Conservation (phyloP, 495 filamentous ascomycete species). For the Bathelium albidoporum region DNA sequence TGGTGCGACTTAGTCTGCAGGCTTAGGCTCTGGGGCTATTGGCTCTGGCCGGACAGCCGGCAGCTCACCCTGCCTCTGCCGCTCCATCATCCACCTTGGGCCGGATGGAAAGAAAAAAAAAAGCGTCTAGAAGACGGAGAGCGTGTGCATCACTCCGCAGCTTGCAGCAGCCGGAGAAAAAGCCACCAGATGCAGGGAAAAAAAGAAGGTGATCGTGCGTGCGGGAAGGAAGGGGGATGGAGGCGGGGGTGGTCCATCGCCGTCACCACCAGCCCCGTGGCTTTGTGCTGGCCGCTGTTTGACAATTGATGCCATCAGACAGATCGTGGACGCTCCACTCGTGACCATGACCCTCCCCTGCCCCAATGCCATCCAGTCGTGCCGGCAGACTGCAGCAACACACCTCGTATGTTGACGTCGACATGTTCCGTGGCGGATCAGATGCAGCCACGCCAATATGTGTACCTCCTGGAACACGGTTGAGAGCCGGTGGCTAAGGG, state of each 20-base stretch:
- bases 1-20: background rate
- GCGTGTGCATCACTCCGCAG: background rate
- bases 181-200: background rate
- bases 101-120: background rate
- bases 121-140: background rate
- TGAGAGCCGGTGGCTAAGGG: background rate
- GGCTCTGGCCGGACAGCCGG: background rate
- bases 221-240: background rate
- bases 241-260: background rate
- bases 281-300: too few relatives aligned
- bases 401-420: too few relatives aligned
- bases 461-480: background rate
- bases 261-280: too few relatives aligned
- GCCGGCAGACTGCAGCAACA: too few relatives aligned
- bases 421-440: too few relatives aligned
- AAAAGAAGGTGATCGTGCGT: background rate
- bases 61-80: background rate
- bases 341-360: too few relatives aligned
- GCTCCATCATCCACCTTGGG: background rate
- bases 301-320: background rate
- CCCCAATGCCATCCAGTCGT: too few relatives aligned
- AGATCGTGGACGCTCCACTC: background rate
- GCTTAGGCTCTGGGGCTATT: background rate
- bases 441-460: background rate
- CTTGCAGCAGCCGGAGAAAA: background rate